phyloP scores from a whole-genome alignment of 257 asterid genomes.

The Galeopsis tetrahit region DNA sequence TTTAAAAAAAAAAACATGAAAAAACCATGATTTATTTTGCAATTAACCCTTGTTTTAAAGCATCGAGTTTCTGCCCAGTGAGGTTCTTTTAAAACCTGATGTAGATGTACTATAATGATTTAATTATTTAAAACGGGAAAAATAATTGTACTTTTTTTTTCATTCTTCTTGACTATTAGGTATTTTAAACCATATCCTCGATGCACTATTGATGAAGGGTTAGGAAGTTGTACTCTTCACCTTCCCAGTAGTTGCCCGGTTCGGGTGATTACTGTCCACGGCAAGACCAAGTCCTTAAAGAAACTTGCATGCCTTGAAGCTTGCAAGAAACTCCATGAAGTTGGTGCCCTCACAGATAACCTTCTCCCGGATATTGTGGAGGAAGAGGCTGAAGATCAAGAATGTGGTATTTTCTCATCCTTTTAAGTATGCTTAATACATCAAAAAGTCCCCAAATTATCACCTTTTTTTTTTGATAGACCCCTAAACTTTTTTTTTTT shows the following conservation, averaged over 20 bases:
- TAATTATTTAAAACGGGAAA: not conserved
- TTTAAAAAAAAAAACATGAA: too few species aligned
- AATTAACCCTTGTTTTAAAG: not conserved
- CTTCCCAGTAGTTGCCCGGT: slow-evolving; percentile 81
- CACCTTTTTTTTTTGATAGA: too few species aligned
- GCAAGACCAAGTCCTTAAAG: slow-evolving; percentile 49
- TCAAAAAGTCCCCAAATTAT: too few species aligned
- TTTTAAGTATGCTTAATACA: too few species aligned
- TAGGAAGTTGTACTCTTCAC: slow-evolving; percentile 49
- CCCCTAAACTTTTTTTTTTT: too few species aligned
- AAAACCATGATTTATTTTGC: too few species aligned
- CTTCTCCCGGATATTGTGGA: slow-evolving; percentile 77
- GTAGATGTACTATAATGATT: too few species aligned
- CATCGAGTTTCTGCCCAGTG: slow-evolving; percentile 20
- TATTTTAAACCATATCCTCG: slow-evolving; percentile 81
- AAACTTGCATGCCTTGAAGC: slow-evolving; percentile 86
- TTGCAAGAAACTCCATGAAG: slow-evolving; percentile 79
- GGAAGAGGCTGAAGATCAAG: slow-evolving; percentile 59
- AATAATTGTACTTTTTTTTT: not conserved
- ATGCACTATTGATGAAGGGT: slow-evolving; percentile 48
- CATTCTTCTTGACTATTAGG: slow-evolving; percentile 42
- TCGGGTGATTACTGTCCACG: slow-evolving; percentile 46
- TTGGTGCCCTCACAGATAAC: slow-evolving; percentile 63
- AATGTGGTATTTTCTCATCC: slow-evolving; percentile 44
- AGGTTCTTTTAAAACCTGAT: too few species aligned